Percentiles rank a stretch among this genome's conserved stretches.
phyloP scores from a whole-genome alignment of 441 rosid species.

The Gossypium schwendimanii region DNA sequence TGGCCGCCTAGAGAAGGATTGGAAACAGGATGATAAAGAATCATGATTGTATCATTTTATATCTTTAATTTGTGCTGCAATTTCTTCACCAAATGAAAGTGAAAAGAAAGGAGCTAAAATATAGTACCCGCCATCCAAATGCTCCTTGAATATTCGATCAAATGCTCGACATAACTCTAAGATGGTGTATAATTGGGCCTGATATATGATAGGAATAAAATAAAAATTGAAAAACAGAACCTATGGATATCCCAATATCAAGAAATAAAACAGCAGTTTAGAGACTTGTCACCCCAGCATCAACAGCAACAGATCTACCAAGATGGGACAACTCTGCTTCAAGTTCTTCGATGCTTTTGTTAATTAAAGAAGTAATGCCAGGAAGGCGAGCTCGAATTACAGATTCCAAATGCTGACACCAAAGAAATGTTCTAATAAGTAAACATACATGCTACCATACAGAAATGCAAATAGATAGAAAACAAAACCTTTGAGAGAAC shows the following conservation, averaged over 20 bases:
- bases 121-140: slow-evolving; percentile 82
- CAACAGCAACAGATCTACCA: slow-evolving; percentile 72
- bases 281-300: slow-evolving; percentile 61
- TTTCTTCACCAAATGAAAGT: not conserved
- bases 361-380: slow-evolving; percentile 50
- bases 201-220: slow-evolving; percentile 13
- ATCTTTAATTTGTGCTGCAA: not conserved
- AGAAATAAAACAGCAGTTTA: not conserved
- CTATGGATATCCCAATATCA: not conserved
- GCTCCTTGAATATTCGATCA: slow-evolving; percentile 84
- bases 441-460: not conserved
- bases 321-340: slow-evolving; percentile 58
- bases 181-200: slow-evolving; percentile 83
- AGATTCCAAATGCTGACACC: slow-evolving; percentile 58
- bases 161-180: slow-evolving; percentile 87
- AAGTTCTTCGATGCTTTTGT: slow-evolving; percentile 66
- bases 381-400: slow-evolving; percentile 62
- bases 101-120: not conserved
- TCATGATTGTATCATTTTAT: not conserved
- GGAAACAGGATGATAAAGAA: not conserved
- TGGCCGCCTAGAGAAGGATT: slow-evolving; percentile 39
- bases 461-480: not conserved
- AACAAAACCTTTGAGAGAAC: slow-evolving; percentile 52
- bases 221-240: not conserved
- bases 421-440: slow-evolving; percentile 10